These are phyloP conservation scores for Elongisporangium undulatum DNA, from an alignment of 352 stramenopile genomes.

Conservation along the genomic window DNA sequence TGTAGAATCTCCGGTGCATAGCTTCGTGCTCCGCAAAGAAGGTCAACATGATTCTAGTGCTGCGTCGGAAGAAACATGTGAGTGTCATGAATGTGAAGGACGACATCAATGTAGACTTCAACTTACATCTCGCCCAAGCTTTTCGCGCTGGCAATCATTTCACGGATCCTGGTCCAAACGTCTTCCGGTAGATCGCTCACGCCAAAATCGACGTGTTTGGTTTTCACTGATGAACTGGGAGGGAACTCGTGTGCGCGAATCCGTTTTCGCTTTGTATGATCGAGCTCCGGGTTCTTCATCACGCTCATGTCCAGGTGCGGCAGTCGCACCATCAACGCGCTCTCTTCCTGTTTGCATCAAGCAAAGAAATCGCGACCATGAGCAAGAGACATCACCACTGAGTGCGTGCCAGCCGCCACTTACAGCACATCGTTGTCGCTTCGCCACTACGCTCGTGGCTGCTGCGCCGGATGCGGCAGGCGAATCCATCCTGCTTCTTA, in stretches of 20 bases:
- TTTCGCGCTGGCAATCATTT: conserved; percentile 30
- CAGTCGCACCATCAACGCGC: neutral
- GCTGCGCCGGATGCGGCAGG: neutral
- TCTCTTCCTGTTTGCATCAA: neutral
- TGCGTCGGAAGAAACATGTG: conserved; percentile 5
- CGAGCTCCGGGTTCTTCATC: neutral
- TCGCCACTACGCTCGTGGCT: too few species aligned
- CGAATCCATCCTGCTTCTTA: neutral
- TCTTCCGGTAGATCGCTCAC: conserved; percentile 13
- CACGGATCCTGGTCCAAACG: conserved; percentile 30
- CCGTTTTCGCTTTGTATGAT: neutral
- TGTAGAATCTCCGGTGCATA: conserved; percentile 13
- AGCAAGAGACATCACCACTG: neutral
- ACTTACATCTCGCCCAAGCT: conserved; percentile 50
- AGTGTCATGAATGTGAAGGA: neutral
- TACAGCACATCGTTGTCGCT: neutral
- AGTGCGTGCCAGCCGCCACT: neutral
- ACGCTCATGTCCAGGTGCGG: neutral
- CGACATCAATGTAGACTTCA: neutral
- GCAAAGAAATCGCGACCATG: neutral
- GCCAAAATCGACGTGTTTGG: neutral
- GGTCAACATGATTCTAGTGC: conserved; percentile 42
- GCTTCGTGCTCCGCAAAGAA: conserved; percentile 66
- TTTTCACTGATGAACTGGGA: neutral
- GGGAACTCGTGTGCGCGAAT: neutral